A percentile compares a stretch with the other conserved stretches of the same genome.
These are phyloP conservation scores for Tuber brumale DNA, from an alignment of 495 filamentous ascomycete genomes.

Conservation along the genomic window DNA sequence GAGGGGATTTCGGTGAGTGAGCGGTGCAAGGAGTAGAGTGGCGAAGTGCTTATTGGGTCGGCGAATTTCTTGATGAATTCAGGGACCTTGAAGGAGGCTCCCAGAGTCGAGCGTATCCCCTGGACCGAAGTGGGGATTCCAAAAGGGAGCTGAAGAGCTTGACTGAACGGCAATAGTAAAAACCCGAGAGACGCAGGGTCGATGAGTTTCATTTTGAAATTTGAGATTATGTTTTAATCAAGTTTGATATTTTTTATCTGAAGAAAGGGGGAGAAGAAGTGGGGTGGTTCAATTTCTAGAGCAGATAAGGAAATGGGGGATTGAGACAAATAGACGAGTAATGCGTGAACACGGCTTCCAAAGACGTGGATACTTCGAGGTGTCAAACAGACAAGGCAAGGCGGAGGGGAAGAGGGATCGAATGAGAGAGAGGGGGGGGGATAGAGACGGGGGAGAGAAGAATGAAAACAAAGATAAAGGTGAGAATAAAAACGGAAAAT, in stretches of 20 bases:
- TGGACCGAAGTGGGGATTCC: neutral
- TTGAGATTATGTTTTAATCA: constrained; percentile 1
- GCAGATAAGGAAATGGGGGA: neutral
- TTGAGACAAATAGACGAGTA: constrained; percentile 3
- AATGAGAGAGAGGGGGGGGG: neutral
- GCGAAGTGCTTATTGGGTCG: constrained; percentile 35
- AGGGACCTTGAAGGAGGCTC: constrained; percentile 29
- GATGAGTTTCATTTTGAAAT: constrained; percentile 1
- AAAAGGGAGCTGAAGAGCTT: neutral
- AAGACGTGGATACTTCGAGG: neutral
- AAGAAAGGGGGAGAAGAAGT: neutral
- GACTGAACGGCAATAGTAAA: neutral
- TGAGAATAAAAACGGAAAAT: neutral
- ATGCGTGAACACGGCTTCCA: constrained; percentile 1
- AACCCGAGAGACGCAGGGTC: neutral
- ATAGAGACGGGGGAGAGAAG: neutral
- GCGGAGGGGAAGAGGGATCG: neutral
- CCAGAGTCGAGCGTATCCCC: neutral
- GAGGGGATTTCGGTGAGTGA: constrained; percentile 69
- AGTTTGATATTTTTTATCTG: neutral
- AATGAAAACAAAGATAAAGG: neutral
- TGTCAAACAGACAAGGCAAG: neutral
- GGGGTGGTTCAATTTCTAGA: neutral
- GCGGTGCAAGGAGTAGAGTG: constrained; percentile 70
- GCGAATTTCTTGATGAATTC: constrained; percentile 36